Conservation (phyloP, 2,329 filamentous ascomycete species). For the Meredithiella fracta region DNA sequence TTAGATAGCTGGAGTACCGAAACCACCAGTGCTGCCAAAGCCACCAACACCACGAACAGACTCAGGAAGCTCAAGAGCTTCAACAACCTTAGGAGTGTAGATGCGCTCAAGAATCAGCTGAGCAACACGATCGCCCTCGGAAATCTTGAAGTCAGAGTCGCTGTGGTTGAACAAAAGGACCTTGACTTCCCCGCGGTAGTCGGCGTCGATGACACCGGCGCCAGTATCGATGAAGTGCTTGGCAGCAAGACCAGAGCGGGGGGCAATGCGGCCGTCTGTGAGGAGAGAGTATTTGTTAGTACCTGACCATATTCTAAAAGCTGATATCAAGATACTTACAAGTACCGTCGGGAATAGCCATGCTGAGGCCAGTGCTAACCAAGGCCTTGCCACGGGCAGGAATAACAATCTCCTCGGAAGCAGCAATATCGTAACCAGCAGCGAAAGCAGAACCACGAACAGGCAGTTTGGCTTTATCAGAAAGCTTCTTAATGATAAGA, state of each 20-base stretch:
- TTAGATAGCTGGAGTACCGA: slow-evolving; percentile 4
- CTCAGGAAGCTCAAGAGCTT: slow-evolving; percentile 75
- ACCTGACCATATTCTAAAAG: not conserved
- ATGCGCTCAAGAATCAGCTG: slow-evolving; percentile 92
- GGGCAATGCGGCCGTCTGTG: slow-evolving; percentile 72
- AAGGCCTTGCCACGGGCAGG: slow-evolving; percentile 70
- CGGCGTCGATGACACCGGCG: slow-evolving; percentile 91
- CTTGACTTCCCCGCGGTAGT: slow-evolving; percentile 89
- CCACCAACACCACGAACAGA: slow-evolving; percentile 82
- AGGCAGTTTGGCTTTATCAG: slow-evolving; percentile 59
- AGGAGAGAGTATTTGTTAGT: not conserved
- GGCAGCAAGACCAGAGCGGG: slow-evolving; percentile 73
- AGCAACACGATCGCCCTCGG: slow-evolving; percentile 77
- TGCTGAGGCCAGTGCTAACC: slow-evolving; percentile 79
- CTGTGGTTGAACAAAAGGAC: slow-evolving; percentile 88
- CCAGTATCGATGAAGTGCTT: slow-evolving; percentile 96
- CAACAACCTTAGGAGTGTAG: slow-evolving; percentile 79
- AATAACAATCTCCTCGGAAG: slow-evolving; percentile 54
- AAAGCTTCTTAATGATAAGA: slow-evolving; percentile 61
- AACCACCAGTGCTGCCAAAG: slow-evolving; percentile 70
- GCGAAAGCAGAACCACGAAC: slow-evolving; percentile 80
- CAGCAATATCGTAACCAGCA: slow-evolving; percentile 89
- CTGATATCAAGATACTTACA: slow-evolving; percentile 41
- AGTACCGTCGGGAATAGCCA: slow-evolving; percentile 78
- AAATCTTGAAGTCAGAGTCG: slow-evolving; percentile 64